These are phyloP conservation scores for Pyrus betulifolia DNA, from an alignment of 306 rosid species.

Conservation along the genomic window DNA sequence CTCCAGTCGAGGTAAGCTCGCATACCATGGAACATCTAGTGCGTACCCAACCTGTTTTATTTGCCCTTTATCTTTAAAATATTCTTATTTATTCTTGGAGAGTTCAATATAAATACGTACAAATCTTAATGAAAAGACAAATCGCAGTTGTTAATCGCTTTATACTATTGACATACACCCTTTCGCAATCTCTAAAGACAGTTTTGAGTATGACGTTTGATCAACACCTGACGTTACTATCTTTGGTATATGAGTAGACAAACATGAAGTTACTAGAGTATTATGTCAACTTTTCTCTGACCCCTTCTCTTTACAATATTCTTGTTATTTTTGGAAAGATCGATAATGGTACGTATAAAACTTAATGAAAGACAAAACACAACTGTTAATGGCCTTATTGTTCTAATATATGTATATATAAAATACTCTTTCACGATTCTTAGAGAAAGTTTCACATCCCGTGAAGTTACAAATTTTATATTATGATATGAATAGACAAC, in stretches of 20 bases:
- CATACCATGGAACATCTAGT: constrained; percentile 79
- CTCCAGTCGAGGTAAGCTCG: constrained; percentile 69
- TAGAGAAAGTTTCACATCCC: no score
- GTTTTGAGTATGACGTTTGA: no score
- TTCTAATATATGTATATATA: no score
- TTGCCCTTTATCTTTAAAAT: not conserved
- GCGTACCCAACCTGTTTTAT: constrained; percentile 60
- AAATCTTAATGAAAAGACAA: not conserved
- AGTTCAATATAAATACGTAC: not conserved
- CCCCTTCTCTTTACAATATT: not conserved
- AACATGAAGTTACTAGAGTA: not conserved
- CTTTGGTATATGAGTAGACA: not conserved
- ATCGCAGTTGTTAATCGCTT: not conserved
- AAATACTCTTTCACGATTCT: no score
- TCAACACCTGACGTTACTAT: no score
- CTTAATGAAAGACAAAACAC: not conserved
- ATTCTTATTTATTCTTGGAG: not conserved
- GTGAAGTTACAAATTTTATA: no score
- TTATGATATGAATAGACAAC: no score
- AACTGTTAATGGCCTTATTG: not conserved
- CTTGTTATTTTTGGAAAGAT: not conserved
- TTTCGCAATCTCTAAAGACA: no score
- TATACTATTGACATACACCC: not conserved
- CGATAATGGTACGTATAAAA: not conserved
- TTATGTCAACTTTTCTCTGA: not conserved